These are phyloP conservation scores for Colletotrichum aenigma DNA, from an alignment of 2,329 filamentous ascomycete genomes.

Conservation along the genomic window DNA sequence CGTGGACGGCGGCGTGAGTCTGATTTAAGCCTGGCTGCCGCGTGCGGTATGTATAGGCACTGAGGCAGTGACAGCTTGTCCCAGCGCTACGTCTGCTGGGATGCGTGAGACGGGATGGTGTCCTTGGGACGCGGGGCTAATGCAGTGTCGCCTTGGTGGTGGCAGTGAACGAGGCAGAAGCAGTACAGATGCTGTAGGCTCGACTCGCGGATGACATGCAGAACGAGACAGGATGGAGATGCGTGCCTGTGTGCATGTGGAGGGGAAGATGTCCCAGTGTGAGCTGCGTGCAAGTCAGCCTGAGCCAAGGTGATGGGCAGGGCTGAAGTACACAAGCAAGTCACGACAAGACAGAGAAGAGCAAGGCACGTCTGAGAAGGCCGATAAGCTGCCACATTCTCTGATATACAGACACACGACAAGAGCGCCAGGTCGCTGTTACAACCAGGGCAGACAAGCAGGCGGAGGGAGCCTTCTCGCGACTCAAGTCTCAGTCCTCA, in stretches of 20 bases:
- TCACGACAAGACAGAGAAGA: not conserved
- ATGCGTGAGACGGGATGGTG: not conserved
- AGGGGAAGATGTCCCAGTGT: not conserved
- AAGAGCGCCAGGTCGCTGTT: not conserved
- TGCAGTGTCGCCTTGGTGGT: not conserved
- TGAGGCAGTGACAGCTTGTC: not conserved
- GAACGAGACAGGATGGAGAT: not conserved
- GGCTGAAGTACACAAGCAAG: not conserved
- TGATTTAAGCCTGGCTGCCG: not conserved
- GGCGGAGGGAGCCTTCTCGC: not conserved
- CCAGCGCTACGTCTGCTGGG: slow-evolving; percentile 1
- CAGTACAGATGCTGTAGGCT: not conserved
- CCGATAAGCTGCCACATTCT: not conserved
- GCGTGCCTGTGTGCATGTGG: not conserved
- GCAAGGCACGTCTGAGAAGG: not conserved
- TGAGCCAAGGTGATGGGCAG: slow-evolving; percentile 7
- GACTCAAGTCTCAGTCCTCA: not conserved
- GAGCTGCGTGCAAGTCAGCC: slow-evolving; percentile 7
- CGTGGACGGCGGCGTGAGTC: not conserved
- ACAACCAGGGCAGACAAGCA: not conserved
- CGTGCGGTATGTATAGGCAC: not conserved
- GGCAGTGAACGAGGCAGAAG: not conserved
- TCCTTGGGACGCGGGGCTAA: not conserved
- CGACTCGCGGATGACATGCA: not conserved
- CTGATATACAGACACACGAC: not conserved